Evolutionary conservation across 225 moss, liverwort and hornwort species (phyloP).

Genomic region (Marchantia paleacea): DNA sequence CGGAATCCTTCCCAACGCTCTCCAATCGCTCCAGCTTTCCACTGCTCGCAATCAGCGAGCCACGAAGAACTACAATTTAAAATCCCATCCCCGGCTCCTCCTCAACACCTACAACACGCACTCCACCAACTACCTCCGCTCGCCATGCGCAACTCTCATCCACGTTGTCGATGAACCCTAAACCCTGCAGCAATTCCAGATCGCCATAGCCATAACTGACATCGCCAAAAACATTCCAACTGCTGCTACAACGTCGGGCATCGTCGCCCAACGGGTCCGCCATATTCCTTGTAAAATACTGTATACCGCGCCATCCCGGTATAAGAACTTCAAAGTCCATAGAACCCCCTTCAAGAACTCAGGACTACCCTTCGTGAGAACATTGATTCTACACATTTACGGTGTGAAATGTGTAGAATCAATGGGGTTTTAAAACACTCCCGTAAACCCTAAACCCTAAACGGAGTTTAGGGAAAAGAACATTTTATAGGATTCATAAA

Average conservation of each 20-base stretch:
- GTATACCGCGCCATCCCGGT: not conserved
- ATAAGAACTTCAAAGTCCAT: not conserved
- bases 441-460: too few species aligned
- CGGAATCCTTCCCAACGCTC: not conserved
- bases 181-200: not conserved
- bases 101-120: not conserved
- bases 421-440: too few species aligned
- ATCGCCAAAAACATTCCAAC: not conserved
- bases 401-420: too few species aligned
- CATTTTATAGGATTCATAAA: too few species aligned
- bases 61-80: not conserved
- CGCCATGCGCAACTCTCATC: too few species aligned
- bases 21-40: not conserved
- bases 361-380: too few species aligned
- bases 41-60: not conserved
- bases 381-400: too few species aligned
- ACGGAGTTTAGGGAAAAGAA: too few species aligned
- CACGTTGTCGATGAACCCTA: not conserved
- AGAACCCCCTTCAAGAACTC: too few species aligned
- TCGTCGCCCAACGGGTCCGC: not conserved
- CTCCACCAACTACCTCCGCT: not conserved
- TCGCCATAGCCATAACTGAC: slow-evolving; percentile 19
- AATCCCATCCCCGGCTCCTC: not conserved
- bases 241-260: not conserved
- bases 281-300: too few species aligned